Conservation (phyloP, 306 rosid species). For the Purshia tridentata region DNA sequence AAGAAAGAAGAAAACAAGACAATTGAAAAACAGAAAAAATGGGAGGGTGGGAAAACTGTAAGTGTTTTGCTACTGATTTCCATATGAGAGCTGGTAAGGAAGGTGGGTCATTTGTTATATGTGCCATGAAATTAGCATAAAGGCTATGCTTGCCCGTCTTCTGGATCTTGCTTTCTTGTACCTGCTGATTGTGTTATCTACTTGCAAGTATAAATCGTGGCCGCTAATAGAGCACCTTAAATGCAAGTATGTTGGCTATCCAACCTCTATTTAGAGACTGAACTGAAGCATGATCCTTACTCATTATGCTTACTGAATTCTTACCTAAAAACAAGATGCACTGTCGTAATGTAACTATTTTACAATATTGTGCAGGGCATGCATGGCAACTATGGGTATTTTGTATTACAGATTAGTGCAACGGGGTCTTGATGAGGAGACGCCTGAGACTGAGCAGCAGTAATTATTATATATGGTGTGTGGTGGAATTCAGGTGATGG, state of each 20-base stretch:
- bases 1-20: neutral
- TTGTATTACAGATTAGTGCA: slow-evolving; percentile 96
- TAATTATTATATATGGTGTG: slow-evolving; percentile 18
- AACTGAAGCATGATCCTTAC: neutral
- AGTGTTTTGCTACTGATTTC: neutral
- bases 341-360: slow-evolving; percentile 27
- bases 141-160: neutral
- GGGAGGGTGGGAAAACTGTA: neutral
- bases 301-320: neutral
- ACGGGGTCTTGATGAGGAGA: slow-evolving; percentile 65
- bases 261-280: neutral
- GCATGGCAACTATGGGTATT: slow-evolving; percentile 99
- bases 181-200: neutral
- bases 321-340: neutral
- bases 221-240: neutral
- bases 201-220: neutral
- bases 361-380: slow-evolving; percentile 72
- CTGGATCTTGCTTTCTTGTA: neutral
- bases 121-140: neutral
- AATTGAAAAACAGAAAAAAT: neutral
- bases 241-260: neutral
- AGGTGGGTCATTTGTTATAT: neutral
- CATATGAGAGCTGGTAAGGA: neutral
- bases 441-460: slow-evolving; percentile 54
- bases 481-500: slow-evolving; percentile 28